Evolutionary conservation across 768 basidiomycete genomes (phyloP).

Genomic region (Suillus americanus): DNA sequence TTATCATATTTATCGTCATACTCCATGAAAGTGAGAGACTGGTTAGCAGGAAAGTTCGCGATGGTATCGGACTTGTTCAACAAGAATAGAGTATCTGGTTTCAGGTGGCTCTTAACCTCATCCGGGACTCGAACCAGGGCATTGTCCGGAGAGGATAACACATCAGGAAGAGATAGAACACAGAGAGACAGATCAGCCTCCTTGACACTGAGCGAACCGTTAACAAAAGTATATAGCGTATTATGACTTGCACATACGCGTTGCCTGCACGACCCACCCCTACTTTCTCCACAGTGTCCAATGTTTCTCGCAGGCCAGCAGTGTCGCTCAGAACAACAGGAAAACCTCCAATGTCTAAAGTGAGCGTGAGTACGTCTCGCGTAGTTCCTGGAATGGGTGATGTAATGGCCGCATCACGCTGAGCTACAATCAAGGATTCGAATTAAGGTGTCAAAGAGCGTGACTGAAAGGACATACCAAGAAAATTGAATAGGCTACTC

Average conservation of each 20-base stretch:
- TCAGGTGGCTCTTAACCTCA: conserved; percentile 50
- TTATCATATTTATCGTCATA: too few relatives aligned
- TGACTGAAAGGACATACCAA: conserved; percentile 46
- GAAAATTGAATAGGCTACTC: conserved; percentile 81
- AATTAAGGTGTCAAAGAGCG: neutral
- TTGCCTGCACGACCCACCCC: conserved; percentile 74
- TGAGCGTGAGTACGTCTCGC: conserved; percentile 80
- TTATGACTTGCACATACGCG: conserved; percentile 47
- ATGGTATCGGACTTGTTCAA: conserved; percentile 78
- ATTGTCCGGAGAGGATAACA: conserved; percentile 15
- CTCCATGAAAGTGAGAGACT: conserved; percentile 1
- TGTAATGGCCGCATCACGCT: conserved; percentile 87
- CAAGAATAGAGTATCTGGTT: conserved; percentile 61
- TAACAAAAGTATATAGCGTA: neutral
- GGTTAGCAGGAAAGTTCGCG: conserved; percentile 1
- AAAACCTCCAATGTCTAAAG: conserved; percentile 85
- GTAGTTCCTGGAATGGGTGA: conserved; percentile 88
- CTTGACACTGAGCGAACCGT: conserved; percentile 47
- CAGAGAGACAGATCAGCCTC: conserved; percentile 75
- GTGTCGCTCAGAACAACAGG: conserved; percentile 84
- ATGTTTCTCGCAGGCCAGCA: conserved; percentile 73
- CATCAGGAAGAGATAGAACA: conserved; percentile 69
- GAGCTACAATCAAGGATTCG: conserved; percentile 45
- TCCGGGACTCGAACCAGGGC: conserved; percentile 39
- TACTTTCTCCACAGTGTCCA: conserved; percentile 68